These are phyloP conservation scores for Barnettozyma wickerhamii DNA, from an alignment of 805 yeast species.

Conservation along the genomic window DNA sequence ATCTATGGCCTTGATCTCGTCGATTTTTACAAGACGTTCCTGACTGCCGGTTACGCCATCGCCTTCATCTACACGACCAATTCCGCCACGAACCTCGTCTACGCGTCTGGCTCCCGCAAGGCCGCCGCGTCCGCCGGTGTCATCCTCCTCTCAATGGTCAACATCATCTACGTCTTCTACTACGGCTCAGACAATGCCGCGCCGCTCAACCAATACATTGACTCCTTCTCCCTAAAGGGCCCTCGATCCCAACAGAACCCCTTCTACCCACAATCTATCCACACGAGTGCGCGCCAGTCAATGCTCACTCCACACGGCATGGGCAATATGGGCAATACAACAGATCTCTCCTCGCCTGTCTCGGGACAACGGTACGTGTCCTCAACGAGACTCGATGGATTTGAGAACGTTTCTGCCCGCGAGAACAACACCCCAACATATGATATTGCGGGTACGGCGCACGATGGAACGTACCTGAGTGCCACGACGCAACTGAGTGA, in stretches of 20 bases:
- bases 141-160: slow-evolving; percentile 74
- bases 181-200: slow-evolving; percentile 88
- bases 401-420: slow-evolving; percentile 43
- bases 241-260: slow-evolving; percentile 33
- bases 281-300: slow-evolving; percentile 7
- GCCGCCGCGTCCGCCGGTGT: slow-evolving; percentile 94
- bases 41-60: slow-evolving; percentile 42
- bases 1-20: slow-evolving; percentile 59
- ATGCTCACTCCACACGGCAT: not conserved
- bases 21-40: slow-evolving; percentile 58
- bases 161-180: slow-evolving; percentile 81
- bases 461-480: slow-evolving; percentile 19
- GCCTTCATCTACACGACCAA: slow-evolving; percentile 85
- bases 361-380: slow-evolving; percentile 34
- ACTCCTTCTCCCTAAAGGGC: slow-evolving; percentile 66
- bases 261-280: slow-evolving; percentile 14
- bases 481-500: slow-evolving; percentile 13
- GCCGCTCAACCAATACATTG: slow-evolving; percentile 81
- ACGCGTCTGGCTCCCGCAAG: slow-evolving; percentile 55
- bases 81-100: slow-evolving; percentile 75
- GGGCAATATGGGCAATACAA: slow-evolving; percentile 2
- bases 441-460: slow-evolving; percentile 11
- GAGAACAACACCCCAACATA: slow-evolving; percentile 18
- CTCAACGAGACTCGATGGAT: slow-evolving; percentile 55
- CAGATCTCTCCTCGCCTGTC: too few relatives aligned